Conservation (phyloP, 768 basidiomycete species). For the Termitomyces sp. region DNA sequence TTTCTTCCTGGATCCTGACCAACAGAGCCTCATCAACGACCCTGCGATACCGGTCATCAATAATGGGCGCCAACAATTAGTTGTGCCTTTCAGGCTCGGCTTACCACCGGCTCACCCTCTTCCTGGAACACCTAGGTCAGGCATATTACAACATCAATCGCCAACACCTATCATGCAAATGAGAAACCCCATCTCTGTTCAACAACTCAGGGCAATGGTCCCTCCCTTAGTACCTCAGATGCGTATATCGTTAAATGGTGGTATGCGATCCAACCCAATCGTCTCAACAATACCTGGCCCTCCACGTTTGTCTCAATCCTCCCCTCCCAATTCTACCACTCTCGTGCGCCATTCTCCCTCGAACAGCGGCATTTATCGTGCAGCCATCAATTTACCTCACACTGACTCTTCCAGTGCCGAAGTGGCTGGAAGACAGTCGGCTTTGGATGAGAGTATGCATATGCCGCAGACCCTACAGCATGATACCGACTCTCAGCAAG, state of each 20-base stretch:
- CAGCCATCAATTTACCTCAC: not conserved
- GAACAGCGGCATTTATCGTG: not conserved
- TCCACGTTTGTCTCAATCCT: not conserved
- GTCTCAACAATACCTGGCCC: not conserved
- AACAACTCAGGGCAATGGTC: not conserved
- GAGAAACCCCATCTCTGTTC: not conserved
- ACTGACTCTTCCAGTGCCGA: not conserved
- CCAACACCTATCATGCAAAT: not conserved
- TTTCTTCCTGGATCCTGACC: not conserved
- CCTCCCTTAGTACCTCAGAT: not conserved
- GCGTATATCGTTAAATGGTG: not conserved
- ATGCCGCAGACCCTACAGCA: not conserved
- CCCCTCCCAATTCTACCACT: not conserved
- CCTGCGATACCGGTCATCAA: not conserved
- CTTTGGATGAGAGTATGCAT: not conserved
- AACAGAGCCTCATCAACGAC: not conserved
- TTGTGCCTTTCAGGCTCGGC: not conserved
- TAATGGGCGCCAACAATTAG: not conserved
- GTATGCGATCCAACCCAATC: not conserved
- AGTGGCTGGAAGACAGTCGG: not conserved
- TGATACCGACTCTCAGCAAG: not conserved
- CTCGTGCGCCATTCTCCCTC: not conserved
- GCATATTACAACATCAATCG: not conserved
- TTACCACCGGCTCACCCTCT: not conserved
- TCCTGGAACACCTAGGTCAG: not conserved